Evolutionary conservation across 2,329 filamentous ascomycete genomes (phyloP).

Genomic region (Epichloe sp.): DNA sequence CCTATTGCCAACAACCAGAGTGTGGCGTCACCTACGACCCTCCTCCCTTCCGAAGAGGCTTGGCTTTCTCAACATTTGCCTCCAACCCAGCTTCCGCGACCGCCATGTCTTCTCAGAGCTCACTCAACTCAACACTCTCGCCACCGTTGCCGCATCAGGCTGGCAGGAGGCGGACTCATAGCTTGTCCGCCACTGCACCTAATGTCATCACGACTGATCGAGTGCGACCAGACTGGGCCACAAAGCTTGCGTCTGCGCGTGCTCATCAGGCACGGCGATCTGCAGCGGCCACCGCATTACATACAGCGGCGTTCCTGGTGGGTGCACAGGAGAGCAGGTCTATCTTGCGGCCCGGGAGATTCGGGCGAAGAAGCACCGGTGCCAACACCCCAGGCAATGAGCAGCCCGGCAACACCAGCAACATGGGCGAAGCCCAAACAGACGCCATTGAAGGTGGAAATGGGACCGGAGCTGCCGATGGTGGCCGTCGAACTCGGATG

Average conservation of each 20-base stretch:
- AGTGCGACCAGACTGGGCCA: slow-evolving; percentile 87
- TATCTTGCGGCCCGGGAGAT: slow-evolving; percentile 33
- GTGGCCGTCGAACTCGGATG: slow-evolving; percentile 39
- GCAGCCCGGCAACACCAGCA: slow-evolving; percentile 1
- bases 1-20: slow-evolving; percentile 88
- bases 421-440: slow-evolving; percentile 10
- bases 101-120: slow-evolving; percentile 79
- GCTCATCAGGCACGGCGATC: slow-evolving; percentile 76
- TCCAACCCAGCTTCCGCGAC: slow-evolving; percentile 31
- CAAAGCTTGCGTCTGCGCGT: slow-evolving; percentile 73
- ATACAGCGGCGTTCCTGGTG: slow-evolving; percentile 89
- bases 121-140: slow-evolving; percentile 48
- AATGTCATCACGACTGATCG: slow-evolving; percentile 86
- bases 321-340: slow-evolving; percentile 45
- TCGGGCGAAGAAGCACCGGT: slow-evolving; percentile 40
- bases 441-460: slow-evolving; percentile 13
- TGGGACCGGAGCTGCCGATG: slow-evolving; percentile 9
- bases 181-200: slow-evolving; percentile 68
- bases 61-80: slow-evolving; percentile 50
- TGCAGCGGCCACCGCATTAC: slow-evolving; percentile 83
- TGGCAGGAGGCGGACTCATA: slow-evolving; percentile 37
- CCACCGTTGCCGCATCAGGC: slow-evolving; percentile 24
- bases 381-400: slow-evolving; percentile 16
- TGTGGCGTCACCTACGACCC: slow-evolving; percentile 93
- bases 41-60: slow-evolving; percentile 74